Base-by-base conservation (phyloP, 2,329 filamentous ascomycete species). In the Aspergillus latus region DNA sequence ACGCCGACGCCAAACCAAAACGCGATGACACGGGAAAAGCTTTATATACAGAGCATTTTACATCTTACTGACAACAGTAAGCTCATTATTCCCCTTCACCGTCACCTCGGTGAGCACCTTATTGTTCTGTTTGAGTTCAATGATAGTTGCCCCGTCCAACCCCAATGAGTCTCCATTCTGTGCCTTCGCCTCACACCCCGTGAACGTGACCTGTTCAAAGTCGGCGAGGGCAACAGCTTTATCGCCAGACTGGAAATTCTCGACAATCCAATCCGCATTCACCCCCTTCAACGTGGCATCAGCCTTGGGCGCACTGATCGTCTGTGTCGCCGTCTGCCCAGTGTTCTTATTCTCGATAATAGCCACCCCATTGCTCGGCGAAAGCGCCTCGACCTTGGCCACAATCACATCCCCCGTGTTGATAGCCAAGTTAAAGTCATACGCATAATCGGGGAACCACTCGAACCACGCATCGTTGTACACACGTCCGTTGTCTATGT, bases 241-340 rank as follows among this genome's bases (percentile, higher is more conserved):
- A 39, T 61, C 59, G 39, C 71, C 69, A 2, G 67, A 61, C 57
- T 76, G 69, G 60, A 80, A 82, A 56, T 82, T 81, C 72, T 86
- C 83, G 11, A 86, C 82, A 62, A 86, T 85, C 83, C 83, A 87
- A 66, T 86, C 84, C 9, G 82, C 84, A 59, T 84, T 84, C 63
- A 79, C 78, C 64, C 82, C 75, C 64, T 78, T 82, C 11, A 85
- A 76, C 4, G 68, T 72, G n/a, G 66, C 62, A 5, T 68, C 65
- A 2, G 68, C 68, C 0, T 67, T 68, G 49, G 82, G 72, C 51
- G 71, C 74, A 40, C 64, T 72, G 68, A 86, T 79, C 3, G 72
- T 76, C 70, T 86, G 79, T 13, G 75, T 77, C 29, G 82, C 82
- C 4, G 65, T 76, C 65, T 81, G 67, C 44, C 82, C 82, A 2